Percentiles rank a stretch among this genome's conserved stretches.
These are phyloP conservation scores for Dothideomycetidae sp. DNA, from an alignment of 2,329 filamentous ascomycete genomes.

Conservation along the genomic window DNA sequence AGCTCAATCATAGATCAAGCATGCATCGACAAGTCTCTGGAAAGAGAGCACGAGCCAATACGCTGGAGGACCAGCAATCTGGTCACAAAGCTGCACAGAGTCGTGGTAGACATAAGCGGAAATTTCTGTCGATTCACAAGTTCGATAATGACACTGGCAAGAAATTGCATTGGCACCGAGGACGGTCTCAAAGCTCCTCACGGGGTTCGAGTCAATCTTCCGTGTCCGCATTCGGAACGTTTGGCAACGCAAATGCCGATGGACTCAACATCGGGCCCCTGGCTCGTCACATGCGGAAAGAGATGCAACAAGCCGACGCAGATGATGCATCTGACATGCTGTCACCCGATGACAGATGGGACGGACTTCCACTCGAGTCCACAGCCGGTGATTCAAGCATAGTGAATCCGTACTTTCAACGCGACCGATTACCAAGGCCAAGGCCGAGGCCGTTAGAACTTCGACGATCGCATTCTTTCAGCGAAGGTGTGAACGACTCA, in stretches of 20 bases:
- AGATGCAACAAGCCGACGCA: constrained; percentile 28
- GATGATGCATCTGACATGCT: constrained; percentile 24
- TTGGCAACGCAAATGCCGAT: constrained; percentile 14
- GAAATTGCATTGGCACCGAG: constrained; percentile 9
- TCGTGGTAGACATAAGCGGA: constrained; percentile 11
- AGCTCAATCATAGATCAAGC: background rate
- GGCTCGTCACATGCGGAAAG: constrained; percentile 29
- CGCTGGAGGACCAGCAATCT: constrained; percentile 3
- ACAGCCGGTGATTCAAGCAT: no score
- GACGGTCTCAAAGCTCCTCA: constrained; percentile 8
- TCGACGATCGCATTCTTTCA: background rate
- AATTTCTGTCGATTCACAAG: constrained; percentile 12
- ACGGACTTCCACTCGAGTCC: constrained; percentile 12
- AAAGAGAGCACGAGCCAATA: constrained; percentile 6
- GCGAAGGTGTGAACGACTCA: background rate
- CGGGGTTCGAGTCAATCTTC: constrained; percentile 7
- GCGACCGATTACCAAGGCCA: no score
- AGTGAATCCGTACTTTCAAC: no score
- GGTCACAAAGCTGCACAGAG: background rate
- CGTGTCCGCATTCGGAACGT: constrained; percentile 6
- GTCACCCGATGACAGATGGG: constrained; percentile 28
- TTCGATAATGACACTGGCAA: constrained; percentile 9
- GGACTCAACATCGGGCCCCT: constrained; percentile 34
- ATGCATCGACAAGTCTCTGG: background rate
- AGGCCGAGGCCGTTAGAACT: no score